A percentile compares a stretch with the other conserved stretches of the same genome.
Evolutionary conservation across 306 rosid species (phyloP).

Genomic region (Quercus gilva): DNA sequence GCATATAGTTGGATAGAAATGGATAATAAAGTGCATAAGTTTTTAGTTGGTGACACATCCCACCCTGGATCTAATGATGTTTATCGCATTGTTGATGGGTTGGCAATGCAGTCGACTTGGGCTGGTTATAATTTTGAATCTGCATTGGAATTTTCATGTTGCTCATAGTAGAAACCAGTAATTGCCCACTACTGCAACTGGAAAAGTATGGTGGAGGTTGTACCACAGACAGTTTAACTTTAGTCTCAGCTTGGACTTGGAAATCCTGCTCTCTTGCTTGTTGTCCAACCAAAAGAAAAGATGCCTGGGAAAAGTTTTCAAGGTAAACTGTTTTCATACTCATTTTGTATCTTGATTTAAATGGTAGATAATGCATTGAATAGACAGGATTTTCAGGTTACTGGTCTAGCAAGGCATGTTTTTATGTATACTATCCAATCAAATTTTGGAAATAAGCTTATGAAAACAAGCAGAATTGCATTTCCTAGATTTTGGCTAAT

Average conservation of each 20-base stretch:
- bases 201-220: neutral
- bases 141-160: neutral
- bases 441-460: neutral
- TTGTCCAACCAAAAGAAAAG: neutral
- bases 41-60: slow-evolving; percentile 1
- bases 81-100: neutral
- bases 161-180: neutral
- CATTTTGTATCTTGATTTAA: neutral
- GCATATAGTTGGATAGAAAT: slow-evolving; percentile 1
- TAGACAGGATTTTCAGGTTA: neutral
- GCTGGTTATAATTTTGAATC: neutral
- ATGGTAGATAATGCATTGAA: neutral
- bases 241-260: neutral
- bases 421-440: neutral
- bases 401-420: neutral
- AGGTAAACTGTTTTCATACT: neutral
- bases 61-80: neutral
- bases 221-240: neutral
- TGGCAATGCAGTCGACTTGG: neutral
- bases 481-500: neutral
- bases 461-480: neutral
- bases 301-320: neutral
- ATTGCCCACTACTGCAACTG: neutral
- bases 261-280: neutral
- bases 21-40: neutral